These are phyloP conservation scores for Xanthoceras sorbifolium DNA, from an alignment of 345 rosid species.

Conservation along the genomic window DNA sequence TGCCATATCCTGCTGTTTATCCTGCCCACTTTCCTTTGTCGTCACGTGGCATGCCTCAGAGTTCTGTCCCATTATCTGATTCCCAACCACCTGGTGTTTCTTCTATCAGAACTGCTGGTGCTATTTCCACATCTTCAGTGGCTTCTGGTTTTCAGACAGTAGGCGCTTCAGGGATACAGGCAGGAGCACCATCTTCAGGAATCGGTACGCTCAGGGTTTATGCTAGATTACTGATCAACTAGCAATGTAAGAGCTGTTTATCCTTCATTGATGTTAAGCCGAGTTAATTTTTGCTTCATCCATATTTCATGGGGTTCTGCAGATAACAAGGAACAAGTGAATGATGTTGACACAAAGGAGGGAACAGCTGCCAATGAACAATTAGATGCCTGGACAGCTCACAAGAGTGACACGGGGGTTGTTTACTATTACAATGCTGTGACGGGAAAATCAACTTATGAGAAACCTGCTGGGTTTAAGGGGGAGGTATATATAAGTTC, in stretches of 20 bases:
- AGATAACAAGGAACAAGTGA: slow-evolving; percentile 55
- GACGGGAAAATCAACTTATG: slow-evolving; percentile 88
- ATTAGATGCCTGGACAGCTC: slow-evolving; percentile 87
- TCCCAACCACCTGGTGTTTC: slow-evolving; percentile 66
- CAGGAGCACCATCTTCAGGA: slow-evolving; percentile 62
- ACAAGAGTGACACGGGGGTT: slow-evolving; percentile 77
- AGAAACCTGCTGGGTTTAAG: slow-evolving; percentile 77
- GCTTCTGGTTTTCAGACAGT: slow-evolving; percentile 46
- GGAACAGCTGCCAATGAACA: slow-evolving; percentile 43
- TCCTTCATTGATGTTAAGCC: slow-evolving; percentile 39
- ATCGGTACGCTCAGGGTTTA: slow-evolving; percentile 82
- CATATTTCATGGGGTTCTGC: slow-evolving; percentile 35
- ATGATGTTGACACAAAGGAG: slow-evolving; percentile 37
- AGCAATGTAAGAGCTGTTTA: slow-evolving; percentile 61
- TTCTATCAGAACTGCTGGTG: slow-evolving; percentile 47
- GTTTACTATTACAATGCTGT: slow-evolving; percentile 88
- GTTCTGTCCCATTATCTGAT: slow-evolving; percentile 48
- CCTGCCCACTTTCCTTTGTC: slow-evolving; percentile 60
- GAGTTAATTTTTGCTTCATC: slow-evolving; percentile 42
- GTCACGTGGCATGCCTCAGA: slow-evolving; percentile 42
- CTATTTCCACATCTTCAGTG: slow-evolving; percentile 38
- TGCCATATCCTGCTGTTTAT: slow-evolving; percentile 61
- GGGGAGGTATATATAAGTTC: slow-evolving; percentile 59
- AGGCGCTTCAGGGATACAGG: slow-evolving; percentile 38
- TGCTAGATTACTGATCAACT: slow-evolving; percentile 66